These are phyloP conservation scores for Rhodotorula babjevae DNA, from an alignment of 768 basidiomycete genomes.

Conservation along the genomic window DNA sequence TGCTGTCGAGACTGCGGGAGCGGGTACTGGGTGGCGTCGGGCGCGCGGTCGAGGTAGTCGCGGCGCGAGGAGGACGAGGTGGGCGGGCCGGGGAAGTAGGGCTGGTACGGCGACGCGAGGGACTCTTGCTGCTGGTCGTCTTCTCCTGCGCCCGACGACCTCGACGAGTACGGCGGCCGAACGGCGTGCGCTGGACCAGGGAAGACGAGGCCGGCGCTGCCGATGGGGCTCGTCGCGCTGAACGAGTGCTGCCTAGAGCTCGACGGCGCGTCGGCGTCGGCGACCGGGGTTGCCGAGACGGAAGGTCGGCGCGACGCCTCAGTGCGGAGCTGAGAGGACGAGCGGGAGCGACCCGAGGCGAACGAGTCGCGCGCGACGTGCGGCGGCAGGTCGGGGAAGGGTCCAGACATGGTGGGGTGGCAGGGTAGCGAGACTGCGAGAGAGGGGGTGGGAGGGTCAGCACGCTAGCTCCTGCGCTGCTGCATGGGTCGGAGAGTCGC, in stretches of 20 bases:
- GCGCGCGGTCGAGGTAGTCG: not conserved
- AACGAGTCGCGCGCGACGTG: not conserved
- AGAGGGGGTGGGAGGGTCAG: not conserved
- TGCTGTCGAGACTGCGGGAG: constrained; percentile 5
- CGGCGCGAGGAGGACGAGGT: not conserved
- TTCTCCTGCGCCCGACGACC: not conserved
- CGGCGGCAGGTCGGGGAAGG: not conserved
- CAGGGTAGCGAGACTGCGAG: not conserved
- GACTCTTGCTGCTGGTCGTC: not conserved
- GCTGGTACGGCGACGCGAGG: not conserved
- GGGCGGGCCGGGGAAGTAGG: constrained; percentile 14
- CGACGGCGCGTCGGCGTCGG: not conserved
- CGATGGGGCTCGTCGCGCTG: not conserved
- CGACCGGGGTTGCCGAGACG: not conserved
- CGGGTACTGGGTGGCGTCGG: constrained; percentile 1
- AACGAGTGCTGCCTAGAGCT: constrained; percentile 3
- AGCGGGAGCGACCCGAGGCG: not conserved
- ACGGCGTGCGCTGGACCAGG: not conserved
- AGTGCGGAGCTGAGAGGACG: not conserved
- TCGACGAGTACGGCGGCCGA: not conserved
- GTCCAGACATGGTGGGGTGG: not conserved
- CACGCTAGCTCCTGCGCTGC: too few species aligned
- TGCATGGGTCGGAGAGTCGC: too few species aligned
- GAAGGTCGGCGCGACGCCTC: constrained; percentile 1
- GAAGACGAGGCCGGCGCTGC: constrained; percentile 4